A percentile compares a stretch with the other conserved stretches of the same genome.
These are phyloP conservation scores for Collybiopsis luxurians DNA, from an alignment of 768 basidiomycete genomes.

Conservation along the genomic window DNA sequence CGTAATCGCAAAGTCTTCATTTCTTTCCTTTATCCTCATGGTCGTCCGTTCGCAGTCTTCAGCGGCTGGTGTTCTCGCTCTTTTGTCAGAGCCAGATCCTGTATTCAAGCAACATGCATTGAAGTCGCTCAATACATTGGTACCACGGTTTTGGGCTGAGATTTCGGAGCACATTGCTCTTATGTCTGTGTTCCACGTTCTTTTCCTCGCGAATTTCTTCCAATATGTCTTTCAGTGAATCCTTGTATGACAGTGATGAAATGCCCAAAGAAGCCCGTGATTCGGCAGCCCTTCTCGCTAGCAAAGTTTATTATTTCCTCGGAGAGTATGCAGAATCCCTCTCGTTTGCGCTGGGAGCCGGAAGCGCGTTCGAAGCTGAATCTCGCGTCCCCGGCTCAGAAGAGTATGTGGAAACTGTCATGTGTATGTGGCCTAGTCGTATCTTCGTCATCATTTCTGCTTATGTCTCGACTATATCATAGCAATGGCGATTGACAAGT, in stretches of 20 bases:
- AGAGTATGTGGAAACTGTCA: slow-evolving; percentile 93
- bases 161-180: slow-evolving; percentile 91
- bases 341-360: slow-evolving; percentile 91
- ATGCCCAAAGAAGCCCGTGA: slow-evolving; percentile 73
- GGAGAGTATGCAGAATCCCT: slow-evolving; percentile 95
- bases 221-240: slow-evolving; percentile 58
- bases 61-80: slow-evolving; percentile 86
- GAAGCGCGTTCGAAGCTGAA: slow-evolving; percentile 79
- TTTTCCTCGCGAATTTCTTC: slow-evolving; percentile 11
- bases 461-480: neutral
- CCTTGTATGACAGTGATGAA: slow-evolving; percentile 81
- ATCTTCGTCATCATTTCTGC: neutral
- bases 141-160: slow-evolving; percentile 97
- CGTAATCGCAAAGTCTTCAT: slow-evolving; percentile 20
- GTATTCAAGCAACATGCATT: slow-evolving; percentile 92
- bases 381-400: slow-evolving; percentile 58
- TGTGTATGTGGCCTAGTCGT: slow-evolving; percentile 59
- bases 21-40: slow-evolving; percentile 39
- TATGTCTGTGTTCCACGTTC: slow-evolving; percentile 57
- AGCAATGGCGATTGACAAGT: slow-evolving; percentile 97
- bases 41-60: slow-evolving; percentile 74
- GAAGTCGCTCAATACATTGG: slow-evolving; percentile 73
- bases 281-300: slow-evolving; percentile 88
- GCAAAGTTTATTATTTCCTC: slow-evolving; percentile 97
- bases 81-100: slow-evolving; percentile 86